A percentile compares a stretch with the other conserved stretches of the same genome.
phyloP scores from a whole-genome alignment of 768 basidiomycete species.

The Gymnopilus junonius region DNA sequence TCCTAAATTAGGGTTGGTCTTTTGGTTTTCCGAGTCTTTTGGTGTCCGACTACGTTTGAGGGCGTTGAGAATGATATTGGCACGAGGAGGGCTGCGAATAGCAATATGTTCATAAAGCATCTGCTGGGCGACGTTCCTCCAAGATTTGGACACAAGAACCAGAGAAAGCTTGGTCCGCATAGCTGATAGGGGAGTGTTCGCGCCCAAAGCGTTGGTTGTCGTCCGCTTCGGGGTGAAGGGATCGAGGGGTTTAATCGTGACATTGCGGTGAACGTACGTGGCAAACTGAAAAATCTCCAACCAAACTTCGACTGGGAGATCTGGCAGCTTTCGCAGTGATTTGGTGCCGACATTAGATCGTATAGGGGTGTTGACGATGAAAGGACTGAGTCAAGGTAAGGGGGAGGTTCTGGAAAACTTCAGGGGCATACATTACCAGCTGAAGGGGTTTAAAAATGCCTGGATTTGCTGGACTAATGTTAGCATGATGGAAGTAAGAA shows the following conservation, averaged over 20 bases:
- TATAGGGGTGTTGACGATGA: constrained; percentile 20
- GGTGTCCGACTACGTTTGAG: constrained; percentile 32
- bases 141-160: constrained; percentile 50
- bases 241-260: constrained; percentile 48
- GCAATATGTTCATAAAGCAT: constrained; percentile 51
- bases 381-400: constrained; percentile 30
- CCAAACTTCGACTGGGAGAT: constrained; percentile 56
- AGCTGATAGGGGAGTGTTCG: constrained; percentile 50
- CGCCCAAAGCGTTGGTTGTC: constrained; percentile 48
- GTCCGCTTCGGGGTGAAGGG: constrained; percentile 47
- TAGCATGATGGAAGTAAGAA: constrained; percentile 31
- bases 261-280: constrained; percentile 49
- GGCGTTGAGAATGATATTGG: constrained; percentile 39
- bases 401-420: constrained; percentile 4
- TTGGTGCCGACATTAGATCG: constrained; percentile 8
- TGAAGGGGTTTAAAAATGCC: constrained; percentile 28
- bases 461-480: constrained; percentile 24
- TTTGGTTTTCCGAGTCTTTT: background rate
- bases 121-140: constrained; percentile 46
- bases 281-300: constrained; percentile 62
- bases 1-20: constrained; percentile 4
- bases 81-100: constrained; percentile 49
- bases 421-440: constrained; percentile 32
- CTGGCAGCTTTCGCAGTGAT: constrained; percentile 16
- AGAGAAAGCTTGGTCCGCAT: constrained; percentile 54